Conservation (phyloP, 2,329 filamentous ascomycete species). For the Talaromyces marneffei region DNA sequence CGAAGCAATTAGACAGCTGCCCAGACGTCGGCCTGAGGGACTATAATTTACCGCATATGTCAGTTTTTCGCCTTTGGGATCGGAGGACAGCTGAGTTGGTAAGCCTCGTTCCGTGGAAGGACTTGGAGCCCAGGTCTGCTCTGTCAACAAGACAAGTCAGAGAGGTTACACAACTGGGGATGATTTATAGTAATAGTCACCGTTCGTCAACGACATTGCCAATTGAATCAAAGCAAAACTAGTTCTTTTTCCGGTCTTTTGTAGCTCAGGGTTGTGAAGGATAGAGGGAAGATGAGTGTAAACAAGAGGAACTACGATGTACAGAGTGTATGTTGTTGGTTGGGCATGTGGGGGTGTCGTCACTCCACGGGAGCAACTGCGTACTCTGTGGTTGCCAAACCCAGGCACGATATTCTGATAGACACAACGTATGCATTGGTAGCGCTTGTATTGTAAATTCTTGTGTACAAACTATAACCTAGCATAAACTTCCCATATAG, state of each 20-base stretch:
- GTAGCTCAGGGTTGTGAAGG: not conserved
- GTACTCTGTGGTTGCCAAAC: not conserved
- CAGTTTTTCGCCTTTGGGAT: constrained; percentile 84
- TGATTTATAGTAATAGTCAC: constrained; percentile 22
- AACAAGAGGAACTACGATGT: not conserved
- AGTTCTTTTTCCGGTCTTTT: not conserved
- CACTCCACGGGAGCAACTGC: not conserved
- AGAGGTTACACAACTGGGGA: not conserved
- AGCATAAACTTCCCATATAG: not conserved
- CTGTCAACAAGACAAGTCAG: constrained; percentile 32
- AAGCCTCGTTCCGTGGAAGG: constrained; percentile 79
- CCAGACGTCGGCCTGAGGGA: not conserved
- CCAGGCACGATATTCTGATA: not conserved
- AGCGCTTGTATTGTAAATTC: not conserved
- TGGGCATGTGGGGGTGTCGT: not conserved
- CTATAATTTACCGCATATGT: constrained; percentile 70
- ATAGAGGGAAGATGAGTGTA: not conserved
- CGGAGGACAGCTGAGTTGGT: constrained; percentile 80
- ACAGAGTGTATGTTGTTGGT: too few species aligned
- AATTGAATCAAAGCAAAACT: not conserved
- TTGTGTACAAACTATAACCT: not conserved
- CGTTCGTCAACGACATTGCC: constrained; percentile 42
- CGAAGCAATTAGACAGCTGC: constrained; percentile 8
- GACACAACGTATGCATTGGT: not conserved
- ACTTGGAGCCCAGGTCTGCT: constrained; percentile 74